A percentile compares a stretch with the other conserved stretches of the same genome.
These are phyloP conservation scores for Taphrina communis DNA, from an alignment of 1,139 yeast genomes.

Conservation along the genomic window DNA sequence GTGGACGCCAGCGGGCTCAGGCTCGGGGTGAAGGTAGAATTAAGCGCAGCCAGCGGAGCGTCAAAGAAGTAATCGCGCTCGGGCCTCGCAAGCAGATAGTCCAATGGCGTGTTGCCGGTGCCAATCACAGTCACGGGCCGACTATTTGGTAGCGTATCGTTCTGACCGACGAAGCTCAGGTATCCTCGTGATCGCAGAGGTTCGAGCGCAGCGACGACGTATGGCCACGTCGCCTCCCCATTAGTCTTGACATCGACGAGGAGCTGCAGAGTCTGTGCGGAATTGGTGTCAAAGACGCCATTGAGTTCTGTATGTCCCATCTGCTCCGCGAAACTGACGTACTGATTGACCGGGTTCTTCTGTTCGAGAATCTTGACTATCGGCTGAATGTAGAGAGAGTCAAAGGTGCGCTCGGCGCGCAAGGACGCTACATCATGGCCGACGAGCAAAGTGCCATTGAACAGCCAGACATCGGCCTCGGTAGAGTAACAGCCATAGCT, in stretches of 20 bases:
- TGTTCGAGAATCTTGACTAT: slow-evolving; percentile 58
- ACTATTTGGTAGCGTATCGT: slow-evolving; percentile 45
- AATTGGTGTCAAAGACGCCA: slow-evolving; percentile 58
- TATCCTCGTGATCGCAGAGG: slow-evolving; percentile 54
- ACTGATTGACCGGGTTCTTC: slow-evolving; percentile 51
- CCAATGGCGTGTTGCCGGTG: slow-evolving; percentile 46
- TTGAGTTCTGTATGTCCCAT: slow-evolving; percentile 13
- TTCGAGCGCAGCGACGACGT: slow-evolving; percentile 52
- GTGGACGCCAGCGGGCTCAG: slow-evolving; percentile 47
- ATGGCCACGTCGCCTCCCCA: slow-evolving; percentile 52
- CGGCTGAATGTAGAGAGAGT: slow-evolving; percentile 62
- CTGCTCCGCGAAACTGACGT: slow-evolving; percentile 12
- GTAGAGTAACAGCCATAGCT: slow-evolving; percentile 65
- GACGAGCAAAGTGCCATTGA: slow-evolving; percentile 57
- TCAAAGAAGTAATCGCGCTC: slow-evolving; percentile 48
- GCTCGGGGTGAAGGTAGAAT: slow-evolving; percentile 42
- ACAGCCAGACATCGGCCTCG: slow-evolving; percentile 75
- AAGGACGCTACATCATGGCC: slow-evolving; percentile 67
- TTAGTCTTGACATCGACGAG: slow-evolving; percentile 60
- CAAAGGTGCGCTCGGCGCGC: slow-evolving; percentile 57
- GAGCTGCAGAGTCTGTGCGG: slow-evolving; percentile 55
- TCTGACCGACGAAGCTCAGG: slow-evolving; percentile 52
- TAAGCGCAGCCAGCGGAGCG: slow-evolving; percentile 46
- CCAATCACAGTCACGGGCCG: slow-evolving; percentile 57
- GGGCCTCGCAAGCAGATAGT: slow-evolving; percentile 42